A percentile compares a stretch with the other conserved stretches of the same genome.
Evolutionary conservation across 169 alveolate species (phyloP).

Genomic region (Babesia bigemina): DNA sequence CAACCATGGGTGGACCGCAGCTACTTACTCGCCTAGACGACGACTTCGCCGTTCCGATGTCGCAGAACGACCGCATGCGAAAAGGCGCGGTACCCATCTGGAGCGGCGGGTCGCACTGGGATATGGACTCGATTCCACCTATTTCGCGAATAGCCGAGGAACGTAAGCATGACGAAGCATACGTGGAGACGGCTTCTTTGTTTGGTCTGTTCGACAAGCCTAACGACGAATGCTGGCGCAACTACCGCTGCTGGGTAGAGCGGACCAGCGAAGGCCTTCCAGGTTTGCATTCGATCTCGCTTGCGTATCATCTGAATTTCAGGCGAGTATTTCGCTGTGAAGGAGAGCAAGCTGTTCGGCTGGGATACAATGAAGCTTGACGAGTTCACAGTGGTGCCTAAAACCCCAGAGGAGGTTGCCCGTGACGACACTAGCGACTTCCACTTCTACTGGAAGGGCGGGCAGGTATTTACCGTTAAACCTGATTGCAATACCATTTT

Average conservation of each 20-base stretch:
- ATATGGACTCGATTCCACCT: conserved; percentile 67
- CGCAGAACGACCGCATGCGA: conserved; percentile 78
- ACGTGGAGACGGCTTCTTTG: conserved; percentile 36
- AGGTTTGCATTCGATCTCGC: conserved; percentile 22
- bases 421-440: conserved; percentile 75
- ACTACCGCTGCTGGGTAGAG: conserved; percentile 82
- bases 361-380: conserved; percentile 80
- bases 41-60: conserved; percentile 64
- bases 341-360: conserved; percentile 79
- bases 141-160: conserved; percentile 52
- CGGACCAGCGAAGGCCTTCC: conserved; percentile 75
- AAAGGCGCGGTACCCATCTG: conserved; percentile 81
- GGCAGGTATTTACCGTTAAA: conserved; percentile 21
- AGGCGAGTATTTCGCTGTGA: conserved; percentile 86
- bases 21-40: conserved; percentile 74
- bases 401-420: conserved; percentile 69
- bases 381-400: conserved; percentile 65
- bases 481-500: neutral
- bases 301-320: neutral
- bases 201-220: conserved; percentile 84
- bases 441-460: conserved; percentile 76
- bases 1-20: conserved; percentile 87
- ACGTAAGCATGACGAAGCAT: conserved; percentile 18
- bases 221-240: conserved; percentile 72
- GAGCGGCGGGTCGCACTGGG: conserved; percentile 87